Percentiles rank a stretch among this genome's conserved stretches.
Conservation (phyloP, 306 rosid species). For the Fragaria iinumae region DNA sequence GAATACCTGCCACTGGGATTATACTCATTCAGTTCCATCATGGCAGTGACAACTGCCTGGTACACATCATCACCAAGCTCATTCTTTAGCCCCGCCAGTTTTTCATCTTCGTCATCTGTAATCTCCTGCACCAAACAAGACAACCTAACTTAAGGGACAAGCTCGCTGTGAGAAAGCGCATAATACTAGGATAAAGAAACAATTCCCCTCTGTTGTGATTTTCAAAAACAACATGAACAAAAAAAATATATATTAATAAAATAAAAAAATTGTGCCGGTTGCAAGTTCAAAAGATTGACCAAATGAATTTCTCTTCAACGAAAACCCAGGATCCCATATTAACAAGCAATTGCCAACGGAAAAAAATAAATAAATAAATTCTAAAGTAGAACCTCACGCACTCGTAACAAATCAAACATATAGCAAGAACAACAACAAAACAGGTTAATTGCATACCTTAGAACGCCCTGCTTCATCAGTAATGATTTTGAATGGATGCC, state of each 20-base stretch:
- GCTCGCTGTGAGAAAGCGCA: not conserved
- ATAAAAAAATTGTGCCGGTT: not conserved
- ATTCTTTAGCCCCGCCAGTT: conserved; percentile 46
- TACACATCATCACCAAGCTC: conserved; percentile 55
- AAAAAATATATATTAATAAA: not conserved
- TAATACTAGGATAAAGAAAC: not conserved
- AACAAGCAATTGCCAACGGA: not conserved
- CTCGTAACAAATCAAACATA: not conserved
- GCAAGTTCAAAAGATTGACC: not conserved
- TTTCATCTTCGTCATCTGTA: conserved; percentile 61
- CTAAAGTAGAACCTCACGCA: not conserved
- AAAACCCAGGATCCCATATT: not conserved
- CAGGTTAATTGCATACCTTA: conserved; percentile 30
- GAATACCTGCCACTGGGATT: conserved; percentile 83
- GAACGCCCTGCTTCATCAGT: conserved; percentile 26
- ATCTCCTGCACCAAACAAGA: conserved; percentile 43
- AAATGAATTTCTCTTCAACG: not conserved
- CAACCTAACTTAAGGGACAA: conserved; percentile 2
- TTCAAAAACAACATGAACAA: not conserved
- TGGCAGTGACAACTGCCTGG: conserved; percentile 50
- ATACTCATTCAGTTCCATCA: conserved; percentile 63
- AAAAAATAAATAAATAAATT: not conserved
- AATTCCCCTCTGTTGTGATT: not conserved
- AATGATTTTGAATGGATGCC: conserved; percentile 76
- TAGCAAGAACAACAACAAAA: not conserved